A percentile compares a stretch with the other conserved stretches of the same genome.
Evolutionary conservation across 140 eudicot species (phyloP).

Genomic region (Flaveria floridana): DNA sequence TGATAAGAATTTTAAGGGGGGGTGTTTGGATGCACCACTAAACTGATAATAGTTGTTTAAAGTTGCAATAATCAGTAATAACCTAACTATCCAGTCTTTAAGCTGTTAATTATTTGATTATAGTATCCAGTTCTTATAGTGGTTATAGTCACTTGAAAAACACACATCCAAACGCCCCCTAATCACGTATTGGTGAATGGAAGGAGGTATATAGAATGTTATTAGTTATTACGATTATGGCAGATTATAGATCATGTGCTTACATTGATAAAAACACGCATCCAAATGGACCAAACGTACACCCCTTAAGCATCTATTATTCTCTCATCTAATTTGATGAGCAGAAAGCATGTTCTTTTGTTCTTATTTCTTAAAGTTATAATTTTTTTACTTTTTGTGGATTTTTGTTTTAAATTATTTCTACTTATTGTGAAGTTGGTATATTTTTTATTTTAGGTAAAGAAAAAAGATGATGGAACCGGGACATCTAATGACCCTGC

Average conservation of each 20-base stretch:
- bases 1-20: neutral
- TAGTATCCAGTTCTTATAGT: neutral
- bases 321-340: constrained; percentile 13
- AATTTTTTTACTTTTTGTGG: neutral
- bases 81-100: neutral
- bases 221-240: neutral
- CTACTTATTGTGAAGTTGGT: neutral
- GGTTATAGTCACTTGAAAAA: neutral
- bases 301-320: neutral
- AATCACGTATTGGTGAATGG: neutral
- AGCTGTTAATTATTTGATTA: neutral
- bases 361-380: no score
- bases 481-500: constrained; percentile 35
- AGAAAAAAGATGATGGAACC: constrained; percentile 33
- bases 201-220: neutral
- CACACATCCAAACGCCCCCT: neutral
- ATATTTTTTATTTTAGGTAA: constrained; percentile 30
- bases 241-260: neutral
- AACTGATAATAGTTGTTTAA: neutral
- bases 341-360: neutral
- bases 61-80: neutral
- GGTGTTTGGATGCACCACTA: constrained; percentile 3
- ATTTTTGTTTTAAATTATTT: neutral
- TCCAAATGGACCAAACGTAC: neutral
- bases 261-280: neutral